A percentile compares a stretch with the other conserved stretches of the same genome.
phyloP scores from a whole-genome alignment of 345 rosid species.

The Brassica cretica region DNA sequence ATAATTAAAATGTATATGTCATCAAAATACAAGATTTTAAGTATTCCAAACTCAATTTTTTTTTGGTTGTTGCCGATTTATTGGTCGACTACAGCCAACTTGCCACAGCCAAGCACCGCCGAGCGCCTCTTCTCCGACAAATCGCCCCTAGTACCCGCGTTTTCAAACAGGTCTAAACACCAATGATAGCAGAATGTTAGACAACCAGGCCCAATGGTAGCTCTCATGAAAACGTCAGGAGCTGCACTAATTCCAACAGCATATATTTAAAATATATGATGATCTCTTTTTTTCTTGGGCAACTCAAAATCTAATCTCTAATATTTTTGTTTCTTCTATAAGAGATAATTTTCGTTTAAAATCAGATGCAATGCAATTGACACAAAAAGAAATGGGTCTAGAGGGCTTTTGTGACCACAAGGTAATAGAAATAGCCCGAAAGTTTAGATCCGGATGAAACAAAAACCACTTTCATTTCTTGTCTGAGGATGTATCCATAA shows the following conservation, averaged over 20 bases:
- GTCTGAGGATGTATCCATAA: too few relatives aligned
- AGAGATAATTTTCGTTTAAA: neutral
- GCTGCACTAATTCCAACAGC: neutral
- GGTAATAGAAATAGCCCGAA: neutral
- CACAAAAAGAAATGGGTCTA: neutral
- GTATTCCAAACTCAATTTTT: too few relatives aligned
- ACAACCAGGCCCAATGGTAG: neutral
- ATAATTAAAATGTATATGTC: too few relatives aligned
- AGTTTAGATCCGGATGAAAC: neutral
- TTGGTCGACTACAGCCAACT: too few relatives aligned
- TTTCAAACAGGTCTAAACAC: neutral
- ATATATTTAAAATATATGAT: neutral
- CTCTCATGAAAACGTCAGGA: neutral
- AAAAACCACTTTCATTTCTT: neutral
- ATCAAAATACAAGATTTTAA: too few relatives aligned
- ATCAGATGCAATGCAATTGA: neutral
- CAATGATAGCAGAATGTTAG: neutral
- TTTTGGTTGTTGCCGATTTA: too few relatives aligned
- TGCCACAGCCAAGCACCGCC: too few relatives aligned
- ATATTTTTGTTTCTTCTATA: neutral
- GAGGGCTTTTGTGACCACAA: neutral
- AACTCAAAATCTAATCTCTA: constrained; percentile 7
- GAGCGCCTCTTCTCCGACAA: too few relatives aligned
- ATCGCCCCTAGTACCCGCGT: too few relatives aligned
- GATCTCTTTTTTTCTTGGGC: neutral